Evolutionary conservation across 495 filamentous ascomycete genomes (phyloP), one percentile per base, ranked within the genome.

Genomic region (Glarea lozoyensis): DNA sequence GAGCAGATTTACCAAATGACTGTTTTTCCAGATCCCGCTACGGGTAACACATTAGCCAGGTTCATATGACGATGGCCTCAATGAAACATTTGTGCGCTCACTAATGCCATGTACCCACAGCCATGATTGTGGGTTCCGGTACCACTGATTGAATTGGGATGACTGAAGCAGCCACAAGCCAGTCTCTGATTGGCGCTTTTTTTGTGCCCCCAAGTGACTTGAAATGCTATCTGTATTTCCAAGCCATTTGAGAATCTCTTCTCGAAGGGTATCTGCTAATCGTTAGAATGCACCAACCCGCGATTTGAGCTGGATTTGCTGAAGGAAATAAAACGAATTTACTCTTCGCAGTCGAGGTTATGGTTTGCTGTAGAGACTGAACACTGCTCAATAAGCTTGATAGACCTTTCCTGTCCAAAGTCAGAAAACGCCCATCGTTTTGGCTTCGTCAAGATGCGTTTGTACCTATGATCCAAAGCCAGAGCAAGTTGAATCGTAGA

Each of bases 191-290:
- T n/a, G n/a, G n/a, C n/a, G n/a, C n/a, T n/a, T n/a, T n/a, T n/a
- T n/a, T n/a, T n/a, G n/a, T n/a, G n/a, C n/a, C n/a, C n/a, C n/a
- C n/a, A n/a, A 29, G 39, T 55, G 29, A 46, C 54, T 47, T 22
- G 50, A 17, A 6, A 44, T 52, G 12, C 52, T 21, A 37, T 62
- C 52, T 7, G 50, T 40, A 7, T 50, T 43, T 2, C 25, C 42
- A 0, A 62, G 48, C 59, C 55, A 62, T 17, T 33, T 19, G 5
- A 33, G 22, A 20, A 43, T 34, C n/a, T 13, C 22, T 23, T 34
- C 40, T 20, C 13, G 40, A 11, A 11, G 25, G 23, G 25, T 13
- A 10, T 20, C 27, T 43, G 40, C 2, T 10, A 2, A 34, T 10
- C 33, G 18, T 33, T 20, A 43, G 11, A 33, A 21, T 23, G 7